Evolutionary conservation across 208 protist species (phyloP).

Genomic region (Trypanosoma boissoni): DNA sequence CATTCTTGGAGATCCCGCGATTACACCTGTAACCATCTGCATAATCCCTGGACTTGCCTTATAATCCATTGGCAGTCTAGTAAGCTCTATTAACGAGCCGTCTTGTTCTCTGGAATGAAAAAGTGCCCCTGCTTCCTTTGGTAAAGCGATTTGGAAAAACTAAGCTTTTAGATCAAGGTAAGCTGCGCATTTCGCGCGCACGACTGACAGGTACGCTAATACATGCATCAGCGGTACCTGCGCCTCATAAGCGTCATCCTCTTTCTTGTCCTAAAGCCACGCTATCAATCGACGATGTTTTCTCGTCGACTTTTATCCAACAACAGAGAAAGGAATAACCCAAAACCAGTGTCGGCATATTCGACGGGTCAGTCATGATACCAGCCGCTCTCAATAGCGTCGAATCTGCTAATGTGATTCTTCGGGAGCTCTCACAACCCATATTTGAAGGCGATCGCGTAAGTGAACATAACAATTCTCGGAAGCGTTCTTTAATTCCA

Average conservation of each 20-base stretch:
- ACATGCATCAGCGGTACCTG: no score
- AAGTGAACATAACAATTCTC: not conserved
- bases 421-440: not conserved
- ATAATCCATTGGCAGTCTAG: constrained; percentile 23
- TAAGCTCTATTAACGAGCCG: constrained; percentile 12
- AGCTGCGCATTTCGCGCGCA: no score
- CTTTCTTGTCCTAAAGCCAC: not conserved
- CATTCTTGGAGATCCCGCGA: constrained; percentile 19
- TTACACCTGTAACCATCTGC: constrained; percentile 16
- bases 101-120: not conserved
- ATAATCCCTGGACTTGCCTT: constrained; percentile 28
- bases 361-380: not conserved
- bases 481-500: not conserved
- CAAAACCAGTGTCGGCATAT: not conserved
- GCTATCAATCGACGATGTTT: not conserved
- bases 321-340: not conserved
- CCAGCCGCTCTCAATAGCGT: not conserved
- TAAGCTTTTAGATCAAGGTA: no score
- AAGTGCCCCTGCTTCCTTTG: not conserved
- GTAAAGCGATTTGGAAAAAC: no score
- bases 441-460: not conserved
- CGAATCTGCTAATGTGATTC: not conserved
- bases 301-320: not conserved
- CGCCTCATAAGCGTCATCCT: not conserved
- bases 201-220: no score